Evolutionary conservation across 768 basidiomycete genomes (phyloP).

Genomic region (Russula abietina): DNA sequence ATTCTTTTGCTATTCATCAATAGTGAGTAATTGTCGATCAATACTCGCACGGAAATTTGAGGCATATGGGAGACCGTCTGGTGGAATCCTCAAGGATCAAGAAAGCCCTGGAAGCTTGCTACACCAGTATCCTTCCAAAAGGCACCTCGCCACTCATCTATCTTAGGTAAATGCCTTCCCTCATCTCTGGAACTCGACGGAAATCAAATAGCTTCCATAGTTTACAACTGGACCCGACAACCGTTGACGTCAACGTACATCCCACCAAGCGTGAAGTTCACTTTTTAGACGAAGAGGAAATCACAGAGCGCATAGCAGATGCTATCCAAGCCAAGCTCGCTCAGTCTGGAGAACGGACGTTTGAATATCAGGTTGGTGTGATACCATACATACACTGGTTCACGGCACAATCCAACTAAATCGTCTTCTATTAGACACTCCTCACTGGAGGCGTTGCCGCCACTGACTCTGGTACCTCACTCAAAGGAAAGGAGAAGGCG

Average conservation of each 20-base stretch:
- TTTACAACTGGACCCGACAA: slow-evolving; percentile 74
- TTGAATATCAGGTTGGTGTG: slow-evolving; percentile 60
- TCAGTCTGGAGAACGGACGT: slow-evolving; percentile 36
- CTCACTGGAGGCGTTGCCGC: slow-evolving; percentile 44
- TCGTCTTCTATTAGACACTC: slow-evolving; percentile 42
- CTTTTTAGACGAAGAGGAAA: slow-evolving; percentile 85
- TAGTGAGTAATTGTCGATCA: slow-evolving; percentile 44
- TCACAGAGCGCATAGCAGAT: slow-evolving; percentile 72
- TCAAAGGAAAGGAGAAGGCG: slow-evolving; percentile 21
- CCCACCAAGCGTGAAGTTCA: slow-evolving; percentile 97
- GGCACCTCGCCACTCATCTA: slow-evolving; percentile 90
- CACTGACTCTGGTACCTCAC: not conserved
- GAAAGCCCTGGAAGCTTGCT: slow-evolving; percentile 80
- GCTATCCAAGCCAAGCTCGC: slow-evolving; percentile 64
- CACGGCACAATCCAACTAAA: not conserved
- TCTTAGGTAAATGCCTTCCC: slow-evolving; percentile 55
- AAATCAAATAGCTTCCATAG: slow-evolving; percentile 35
- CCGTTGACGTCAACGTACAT: slow-evolving; percentile 96
- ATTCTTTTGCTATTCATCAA: slow-evolving; percentile 91
- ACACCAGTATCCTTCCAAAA: slow-evolving; percentile 81
- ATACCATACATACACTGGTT: not conserved
- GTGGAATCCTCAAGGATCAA: slow-evolving; percentile 88
- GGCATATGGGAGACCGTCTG: slow-evolving; percentile 61
- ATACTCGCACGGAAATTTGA: not conserved
- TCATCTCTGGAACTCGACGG: not conserved